Evolutionary conservation across 257 asterid genomes (phyloP), one percentile per base, ranked within the genome.

Genomic region (Nemophila menziesii): DNA sequence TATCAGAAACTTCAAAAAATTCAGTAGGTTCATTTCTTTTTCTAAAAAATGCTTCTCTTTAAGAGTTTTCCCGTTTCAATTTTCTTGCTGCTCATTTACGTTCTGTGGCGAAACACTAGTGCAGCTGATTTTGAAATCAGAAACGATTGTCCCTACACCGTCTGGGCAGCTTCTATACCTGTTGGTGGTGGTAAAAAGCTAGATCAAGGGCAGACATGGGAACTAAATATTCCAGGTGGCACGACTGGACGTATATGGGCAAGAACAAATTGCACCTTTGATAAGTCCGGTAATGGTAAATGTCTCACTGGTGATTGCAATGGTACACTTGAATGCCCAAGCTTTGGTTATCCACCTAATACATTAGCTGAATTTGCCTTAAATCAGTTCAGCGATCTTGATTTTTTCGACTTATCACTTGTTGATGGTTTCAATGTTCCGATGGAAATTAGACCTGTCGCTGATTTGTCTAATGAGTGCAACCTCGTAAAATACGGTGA

Each of bases 231-330:
- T 0, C 52, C 73, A 2, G 47, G 67, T 0, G 71, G 71, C 6
- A 67, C 73, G 2, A 12, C 7, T 3, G 69, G 60, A 39, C 61
- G 71, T 3, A 72, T 81, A 49, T 81, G 90, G 93, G 82, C 78
- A 26, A 74, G 90, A 8, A 78, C 86, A 10, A 57, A 60, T 53
- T 81, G 93, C 70, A 57, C 62, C 49, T 81, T 78, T 44, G 51
- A 78, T 51, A 22, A 51, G 0, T 33, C 66, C 5, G 92, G 93
- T 13, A 33, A 51, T 4, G 86, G 93, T 44, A 14, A 47, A 11
- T 78, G 92, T 59, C 62, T 49, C 33, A 72, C 92, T 34, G 83
- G 92, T 5, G 86, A 78, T 60, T 78, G 93, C 52, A 43, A 49
- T 57, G 79, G 86, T 1, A 51, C 39, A 44, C 63, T 78, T 19